Evolutionary conservation across 2,329 filamentous ascomycete species (phyloP), one percentile per base, ranked within the genome.

Genomic region (Exutisphaerella laricina): DNA sequence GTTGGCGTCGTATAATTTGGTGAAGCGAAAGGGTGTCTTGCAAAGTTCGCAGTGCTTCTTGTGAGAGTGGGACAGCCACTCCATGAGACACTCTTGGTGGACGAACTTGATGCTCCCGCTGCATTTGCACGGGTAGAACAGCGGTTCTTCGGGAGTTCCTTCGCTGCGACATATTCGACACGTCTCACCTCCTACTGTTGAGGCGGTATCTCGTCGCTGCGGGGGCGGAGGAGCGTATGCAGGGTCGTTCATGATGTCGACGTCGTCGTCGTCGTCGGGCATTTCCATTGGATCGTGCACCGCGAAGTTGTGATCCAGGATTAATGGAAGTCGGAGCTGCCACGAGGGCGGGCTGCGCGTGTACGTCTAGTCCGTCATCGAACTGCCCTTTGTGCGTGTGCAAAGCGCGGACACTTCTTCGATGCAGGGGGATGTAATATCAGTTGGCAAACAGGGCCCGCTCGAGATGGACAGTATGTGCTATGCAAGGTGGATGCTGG

Each of bases 11-110:
- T 98, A 98, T 28, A 98, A 78, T 68, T 98, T 98, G 40, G 92
- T 98, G 71, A 98, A 98, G 48, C 88, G 85, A 62, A 97, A 98
- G 0, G 89, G 83, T 2, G 92, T 98, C 71, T 98, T 98, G 80
- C 92, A 98, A 25, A 98, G 81, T 71, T 98, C 92, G 74, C 94
- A 98, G 72, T 98, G 86, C 67, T 97, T 97, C 78, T 98, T 98
- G 65, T 98, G 89, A 1, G 92, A 97, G 66, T 98, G 94, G 37
- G 88, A 90, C 16, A 98, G 75, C 92, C 92, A 98, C 68, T 97
- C 89, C 84, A 98, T 95, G 67, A 98, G 71, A 65, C 92, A 98
- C 64, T 94, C 86, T 67, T 98, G 92, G 65, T 98, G 92, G 49
- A 98, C 92, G 60, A 85, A 95, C 70, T 95, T 96, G 70, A 98